Conservation (phyloP, 306 rosid species). For the Prunus fruticosa region DNA sequence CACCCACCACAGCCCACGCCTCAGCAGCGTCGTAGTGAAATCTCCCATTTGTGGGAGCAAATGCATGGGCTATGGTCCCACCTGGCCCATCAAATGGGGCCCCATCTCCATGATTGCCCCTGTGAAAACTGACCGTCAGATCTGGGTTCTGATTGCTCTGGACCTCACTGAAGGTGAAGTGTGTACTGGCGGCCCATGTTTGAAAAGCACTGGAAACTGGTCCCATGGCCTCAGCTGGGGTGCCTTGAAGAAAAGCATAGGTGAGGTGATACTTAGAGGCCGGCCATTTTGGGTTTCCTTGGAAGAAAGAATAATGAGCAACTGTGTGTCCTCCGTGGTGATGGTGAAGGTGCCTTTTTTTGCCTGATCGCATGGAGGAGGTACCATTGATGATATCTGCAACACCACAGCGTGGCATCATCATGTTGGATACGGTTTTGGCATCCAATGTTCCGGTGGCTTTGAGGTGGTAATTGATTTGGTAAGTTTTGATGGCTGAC, state of each 20-base stretch:
- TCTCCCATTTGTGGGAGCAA: constrained; percentile 21
- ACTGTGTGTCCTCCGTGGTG: background rate
- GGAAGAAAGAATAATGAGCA: constrained; percentile 17
- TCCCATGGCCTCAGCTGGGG: background rate
- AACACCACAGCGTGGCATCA: constrained; percentile 43
- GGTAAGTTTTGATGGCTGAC: constrained; percentile 39
- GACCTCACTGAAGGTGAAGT: constrained; percentile 9
- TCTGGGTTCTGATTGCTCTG: background rate
- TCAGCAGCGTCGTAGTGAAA: constrained; percentile 34
- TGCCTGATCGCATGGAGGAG: constrained; percentile 23
- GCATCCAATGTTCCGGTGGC: constrained; percentile 28
- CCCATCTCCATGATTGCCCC: constrained; percentile 32
- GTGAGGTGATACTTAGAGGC: constrained; percentile 9
- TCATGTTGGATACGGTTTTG: constrained; percentile 30
- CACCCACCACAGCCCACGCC: constrained; percentile 5
- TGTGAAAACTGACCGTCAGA: constrained; percentile 14
- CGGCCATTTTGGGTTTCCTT: constrained; percentile 24
- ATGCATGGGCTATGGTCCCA: constrained; percentile 24
- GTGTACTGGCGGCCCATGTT: constrained; percentile 17
- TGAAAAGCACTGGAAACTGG: constrained; percentile 20
- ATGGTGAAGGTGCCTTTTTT: background rate
- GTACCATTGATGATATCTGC: constrained; percentile 24
- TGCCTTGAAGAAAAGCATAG: background rate
- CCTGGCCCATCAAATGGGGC: constrained; percentile 17
- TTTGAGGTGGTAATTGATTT: constrained; percentile 19